phyloP scores from a whole-genome alignment of 441 rosid species.

The Erodium texanum region DNA sequence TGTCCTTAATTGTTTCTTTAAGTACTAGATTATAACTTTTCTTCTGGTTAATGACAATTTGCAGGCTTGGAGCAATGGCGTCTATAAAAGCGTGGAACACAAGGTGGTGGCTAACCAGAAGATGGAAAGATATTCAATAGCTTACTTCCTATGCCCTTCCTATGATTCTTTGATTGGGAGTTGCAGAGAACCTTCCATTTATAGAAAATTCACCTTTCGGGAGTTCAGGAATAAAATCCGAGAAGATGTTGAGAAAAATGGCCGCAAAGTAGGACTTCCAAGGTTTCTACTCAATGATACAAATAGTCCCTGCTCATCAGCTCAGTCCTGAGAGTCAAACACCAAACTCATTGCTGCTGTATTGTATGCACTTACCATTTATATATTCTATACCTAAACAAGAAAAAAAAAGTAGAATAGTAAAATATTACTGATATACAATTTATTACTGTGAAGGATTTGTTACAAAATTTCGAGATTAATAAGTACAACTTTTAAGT shows the following conservation, averaged over 20 bases:
- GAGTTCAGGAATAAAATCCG: slow-evolving; percentile 52
- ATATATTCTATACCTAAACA: not conserved
- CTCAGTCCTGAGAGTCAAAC: not conserved
- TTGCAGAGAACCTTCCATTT: slow-evolving; percentile 31
- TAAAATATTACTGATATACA: not conserved
- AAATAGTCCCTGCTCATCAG: not conserved
- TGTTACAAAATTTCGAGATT: not conserved
- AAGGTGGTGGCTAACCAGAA: slow-evolving; percentile 39
- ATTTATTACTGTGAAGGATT: slow-evolving; percentile 3
- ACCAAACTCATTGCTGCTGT: not conserved
- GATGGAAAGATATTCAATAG: slow-evolving; percentile 45
- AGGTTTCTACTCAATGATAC: slow-evolving; percentile 27
- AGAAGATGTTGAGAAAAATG: slow-evolving; percentile 46
- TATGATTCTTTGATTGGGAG: slow-evolving; percentile 40
- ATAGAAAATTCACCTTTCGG: slow-evolving; percentile 45
- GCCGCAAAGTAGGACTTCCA: slow-evolving; percentile 55
- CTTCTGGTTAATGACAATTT: not conserved
- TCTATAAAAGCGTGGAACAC: slow-evolving; percentile 58
- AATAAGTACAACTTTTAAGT: not conserved
- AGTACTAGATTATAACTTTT: not conserved
- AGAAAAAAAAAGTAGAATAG: not conserved
- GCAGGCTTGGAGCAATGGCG: slow-evolving; percentile 70
- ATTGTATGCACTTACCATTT: not conserved
- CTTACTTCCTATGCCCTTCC: slow-evolving; percentile 63
- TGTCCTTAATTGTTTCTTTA: no score